phyloP scores from a whole-genome alignment of 352 stramenopile genomes.

The Blastocystis sp. region DNA sequence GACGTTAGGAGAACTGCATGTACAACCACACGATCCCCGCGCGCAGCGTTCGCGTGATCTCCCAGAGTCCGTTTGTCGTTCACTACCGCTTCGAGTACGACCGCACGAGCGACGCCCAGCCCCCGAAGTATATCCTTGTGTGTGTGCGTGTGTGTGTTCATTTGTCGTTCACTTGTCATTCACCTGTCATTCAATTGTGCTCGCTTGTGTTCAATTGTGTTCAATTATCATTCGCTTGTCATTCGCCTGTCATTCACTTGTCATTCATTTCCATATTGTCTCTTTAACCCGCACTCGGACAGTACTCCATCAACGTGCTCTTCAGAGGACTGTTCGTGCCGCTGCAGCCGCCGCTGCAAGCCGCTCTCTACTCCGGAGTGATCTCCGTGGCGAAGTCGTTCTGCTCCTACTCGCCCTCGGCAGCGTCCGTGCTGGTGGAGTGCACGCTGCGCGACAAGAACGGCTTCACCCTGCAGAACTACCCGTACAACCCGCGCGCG shows the following conservation, averaged over 20 bases:
- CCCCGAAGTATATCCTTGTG: conserved; percentile 32
- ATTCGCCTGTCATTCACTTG: too few relatives aligned
- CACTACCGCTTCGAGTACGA: conserved; percentile 33
- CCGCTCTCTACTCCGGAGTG: neutral
- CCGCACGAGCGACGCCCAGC: conserved; percentile 30
- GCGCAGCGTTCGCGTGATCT: neutral
- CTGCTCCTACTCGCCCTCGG: neutral
- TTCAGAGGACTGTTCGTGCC: neutral
- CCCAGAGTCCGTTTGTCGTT: neutral
- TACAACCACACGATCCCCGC: neutral
- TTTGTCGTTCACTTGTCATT: too few relatives aligned
- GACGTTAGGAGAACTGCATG: conserved; percentile 9
- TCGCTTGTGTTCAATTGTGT: too few relatives aligned
- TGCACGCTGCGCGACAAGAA: conserved; percentile 1
- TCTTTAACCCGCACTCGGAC: neutral
- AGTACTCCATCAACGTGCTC: neutral
- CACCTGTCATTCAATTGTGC: neutral
- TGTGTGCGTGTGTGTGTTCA: too few relatives aligned
- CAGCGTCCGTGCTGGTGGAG: neutral
- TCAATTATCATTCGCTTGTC: too few relatives aligned
- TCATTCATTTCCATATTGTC: neutral
- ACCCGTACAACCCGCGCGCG: neutral
- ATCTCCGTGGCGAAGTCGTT: too few relatives aligned
- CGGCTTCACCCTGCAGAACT: neutral
- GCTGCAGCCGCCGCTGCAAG: neutral